phyloP scores from a whole-genome alignment of 192 early-diverging fungal genomes.

The Anaeromyces robustus region DNA sequence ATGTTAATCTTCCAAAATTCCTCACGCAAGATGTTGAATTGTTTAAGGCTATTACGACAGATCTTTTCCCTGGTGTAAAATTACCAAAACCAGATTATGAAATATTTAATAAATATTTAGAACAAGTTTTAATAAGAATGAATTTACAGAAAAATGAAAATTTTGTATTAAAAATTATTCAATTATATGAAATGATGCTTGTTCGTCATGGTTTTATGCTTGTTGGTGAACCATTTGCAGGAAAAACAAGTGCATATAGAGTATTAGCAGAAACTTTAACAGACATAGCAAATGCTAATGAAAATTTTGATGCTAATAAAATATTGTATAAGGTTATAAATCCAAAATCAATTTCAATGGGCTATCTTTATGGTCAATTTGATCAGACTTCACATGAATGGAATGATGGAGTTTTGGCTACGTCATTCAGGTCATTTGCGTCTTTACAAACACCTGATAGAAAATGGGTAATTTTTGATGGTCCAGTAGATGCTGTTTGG shows the following conservation, averaged over 20 bases:
- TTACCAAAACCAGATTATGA: background rate
- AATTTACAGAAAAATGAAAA: background rate
- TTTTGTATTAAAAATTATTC: background rate
- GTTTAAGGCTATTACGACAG: background rate
- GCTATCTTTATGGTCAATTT: background rate
- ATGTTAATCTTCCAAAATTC: background rate
- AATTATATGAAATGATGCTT: background rate
- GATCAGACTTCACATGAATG: background rate
- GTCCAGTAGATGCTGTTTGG: slow-evolving; percentile 18
- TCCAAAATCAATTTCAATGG: background rate
- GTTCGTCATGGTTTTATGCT: background rate
- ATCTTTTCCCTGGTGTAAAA: background rate
- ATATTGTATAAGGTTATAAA: background rate
- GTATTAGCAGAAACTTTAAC: background rate
- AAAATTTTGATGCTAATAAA: slow-evolving; percentile 10
- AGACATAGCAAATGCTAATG: background rate
- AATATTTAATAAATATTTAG: background rate
- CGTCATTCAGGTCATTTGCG: background rate
- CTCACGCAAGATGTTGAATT: background rate
- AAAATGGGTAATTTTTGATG: background rate
- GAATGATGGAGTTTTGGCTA: background rate
- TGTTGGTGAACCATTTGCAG: background rate
- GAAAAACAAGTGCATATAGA: background rate
- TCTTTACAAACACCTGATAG: background rate
- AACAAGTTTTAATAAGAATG: background rate